Conservation (phyloP, 192 early-diverging fungal genomes). For the Coemansia sp. region DNA sequence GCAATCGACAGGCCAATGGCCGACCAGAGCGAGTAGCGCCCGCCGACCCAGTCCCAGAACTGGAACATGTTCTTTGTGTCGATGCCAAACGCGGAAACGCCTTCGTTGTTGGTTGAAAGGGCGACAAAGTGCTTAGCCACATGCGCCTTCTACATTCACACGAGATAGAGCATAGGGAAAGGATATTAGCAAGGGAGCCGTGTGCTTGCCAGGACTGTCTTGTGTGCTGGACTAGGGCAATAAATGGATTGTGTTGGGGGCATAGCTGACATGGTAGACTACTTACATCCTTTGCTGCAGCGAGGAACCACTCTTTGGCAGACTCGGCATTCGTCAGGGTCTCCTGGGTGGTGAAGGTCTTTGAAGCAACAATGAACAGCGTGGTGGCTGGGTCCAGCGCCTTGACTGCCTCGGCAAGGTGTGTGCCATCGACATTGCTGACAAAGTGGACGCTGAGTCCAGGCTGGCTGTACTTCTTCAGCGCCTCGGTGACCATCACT, state of each 20-base stretch:
- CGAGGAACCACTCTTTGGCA: constrained; percentile 93
- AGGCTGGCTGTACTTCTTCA: constrained; percentile 86
- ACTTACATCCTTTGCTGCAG: constrained; percentile 74
- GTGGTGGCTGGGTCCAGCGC: constrained; percentile 82
- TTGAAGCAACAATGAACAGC: constrained; percentile 94
- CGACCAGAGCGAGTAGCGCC: constrained; percentile 99
- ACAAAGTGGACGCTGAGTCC: constrained; percentile 92
- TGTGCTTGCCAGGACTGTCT: neutral
- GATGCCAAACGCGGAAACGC: constrained; percentile 91
- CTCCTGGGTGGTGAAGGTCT: constrained; percentile 99
- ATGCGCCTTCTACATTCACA: constrained; percentile 59
- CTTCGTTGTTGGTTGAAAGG: constrained; percentile 91
- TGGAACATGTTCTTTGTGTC: constrained; percentile 98
- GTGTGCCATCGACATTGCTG: constrained; percentile 97
- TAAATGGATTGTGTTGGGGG: neutral
- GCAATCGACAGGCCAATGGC: constrained; percentile 97
- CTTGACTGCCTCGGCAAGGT: constrained; percentile 93
- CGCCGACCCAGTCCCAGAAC: constrained; percentile 99
- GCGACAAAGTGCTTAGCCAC: constrained; percentile 99
- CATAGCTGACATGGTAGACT: neutral
- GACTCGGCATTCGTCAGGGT: constrained; percentile 96
- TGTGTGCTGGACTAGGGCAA: constrained; percentile 11
- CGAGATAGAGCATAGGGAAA: neutral
- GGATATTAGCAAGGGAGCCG: neutral
- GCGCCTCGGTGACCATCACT: constrained; percentile 98